Base-by-base conservation (phyloP, 768 basidiomycete species). In the Scleroderma bovista region DNA sequence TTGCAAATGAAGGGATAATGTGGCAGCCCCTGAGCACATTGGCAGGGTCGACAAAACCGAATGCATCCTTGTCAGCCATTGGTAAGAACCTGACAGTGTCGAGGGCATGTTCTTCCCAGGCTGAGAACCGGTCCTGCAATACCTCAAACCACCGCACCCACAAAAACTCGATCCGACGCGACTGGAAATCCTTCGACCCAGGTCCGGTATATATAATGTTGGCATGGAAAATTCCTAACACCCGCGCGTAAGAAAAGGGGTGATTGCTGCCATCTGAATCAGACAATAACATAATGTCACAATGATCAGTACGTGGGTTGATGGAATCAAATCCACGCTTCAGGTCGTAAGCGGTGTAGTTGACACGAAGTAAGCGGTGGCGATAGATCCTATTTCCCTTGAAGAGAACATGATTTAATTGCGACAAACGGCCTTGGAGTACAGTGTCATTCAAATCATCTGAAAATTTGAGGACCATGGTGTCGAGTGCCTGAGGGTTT, bases 261-360 rank as follows among this genome's bases (percentile, higher is more conserved):
- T 75, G 69, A 8, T 36, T 19, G 1, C 42, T 39, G 0, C 36
- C 49, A 11, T 59, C 49, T 23, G 38, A 11, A 17, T 68, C 60
- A 1, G 56, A 53, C 15, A 64, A 48, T 3, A 63, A 55, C 9
- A 71, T 54, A 66, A 75, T 72, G 39, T 77, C 54, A 40, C 73
- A 58, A 16, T 61, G 36, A 7, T 70, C 62, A 5, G 60, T 63
- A 5, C 51, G 46, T 11, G 68, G 63, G 38, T 68, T 69, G 16
- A 69, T 42, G 1, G 60, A 55, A 44, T 69, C 67, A 34, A 59
- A 55, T 12, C 44, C 51, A 1, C 55, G 54, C 1, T 55, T 51
- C 15, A 62, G 13, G 37, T 69, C 66, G 47, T 68, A 68, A 2
- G 61, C 65, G 0, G 63, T 69, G 45, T 67, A 68, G 45, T 69